phyloP scores from a whole-genome alignment of 192 early-diverging fungal genomes.

The Coemansia sp. region DNA sequence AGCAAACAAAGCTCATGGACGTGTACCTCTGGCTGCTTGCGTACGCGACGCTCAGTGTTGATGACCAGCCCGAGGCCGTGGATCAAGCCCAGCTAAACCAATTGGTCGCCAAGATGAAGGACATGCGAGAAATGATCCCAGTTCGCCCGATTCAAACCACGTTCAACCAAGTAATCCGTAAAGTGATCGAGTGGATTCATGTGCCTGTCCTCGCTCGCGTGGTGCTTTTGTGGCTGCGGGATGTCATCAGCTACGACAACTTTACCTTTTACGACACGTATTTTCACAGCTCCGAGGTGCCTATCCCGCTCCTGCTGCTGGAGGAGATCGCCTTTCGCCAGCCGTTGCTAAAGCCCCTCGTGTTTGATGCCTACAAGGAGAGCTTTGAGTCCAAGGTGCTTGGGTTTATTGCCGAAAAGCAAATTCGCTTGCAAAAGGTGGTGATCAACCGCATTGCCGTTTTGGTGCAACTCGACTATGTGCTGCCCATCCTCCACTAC shows the following conservation, averaged over 20 bases:
- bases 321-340: constrained; percentile 76
- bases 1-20: constrained; percentile 22
- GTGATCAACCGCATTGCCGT: constrained; percentile 68
- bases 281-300: constrained; percentile 62
- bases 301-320: constrained; percentile 62
- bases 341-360: constrained; percentile 62
- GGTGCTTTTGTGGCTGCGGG: constrained; percentile 61
- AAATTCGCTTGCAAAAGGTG: constrained; percentile 66
- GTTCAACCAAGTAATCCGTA: constrained; percentile 25
- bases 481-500: constrained; percentile 63
- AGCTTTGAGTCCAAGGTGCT: constrained; percentile 58
- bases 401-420: constrained; percentile 60
- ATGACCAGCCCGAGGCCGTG: neutral
- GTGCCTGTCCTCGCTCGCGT: constrained; percentile 39
- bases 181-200: constrained; percentile 33
- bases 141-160: constrained; percentile 29
- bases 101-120: constrained; percentile 32
- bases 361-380: constrained; percentile 63
- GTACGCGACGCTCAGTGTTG: constrained; percentile 26
- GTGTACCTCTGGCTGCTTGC: constrained; percentile 50
- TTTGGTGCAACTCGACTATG: constrained; percentile 63
- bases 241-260: constrained; percentile 59
- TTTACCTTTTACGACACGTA: constrained; percentile 66
- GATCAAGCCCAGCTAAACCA: constrained; percentile 20
- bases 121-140: constrained; percentile 24